Conservation (phyloP, 192 early-diverging fungal genomes). For the Backusella morwellensis region DNA sequence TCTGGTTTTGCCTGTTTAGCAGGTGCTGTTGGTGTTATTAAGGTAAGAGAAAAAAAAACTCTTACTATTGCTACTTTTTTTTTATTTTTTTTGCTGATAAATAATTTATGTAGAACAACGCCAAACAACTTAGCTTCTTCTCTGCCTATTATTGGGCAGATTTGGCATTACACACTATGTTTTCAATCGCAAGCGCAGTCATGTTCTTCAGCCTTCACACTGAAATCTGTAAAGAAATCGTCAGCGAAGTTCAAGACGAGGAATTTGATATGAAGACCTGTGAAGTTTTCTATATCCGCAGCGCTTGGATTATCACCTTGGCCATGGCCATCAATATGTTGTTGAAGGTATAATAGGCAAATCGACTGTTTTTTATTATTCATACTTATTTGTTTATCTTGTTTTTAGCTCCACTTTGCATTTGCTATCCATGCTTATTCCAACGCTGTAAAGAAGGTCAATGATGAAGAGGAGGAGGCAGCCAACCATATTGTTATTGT, state of each 20-base stretch:
- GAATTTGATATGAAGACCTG: slow-evolving; percentile 26
- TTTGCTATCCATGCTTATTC: slow-evolving; percentile 28
- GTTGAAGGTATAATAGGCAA: slow-evolving; percentile 20
- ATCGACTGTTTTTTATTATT: not conserved
- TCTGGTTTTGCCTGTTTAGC: slow-evolving; percentile 29
- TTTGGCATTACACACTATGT: slow-evolving; percentile 23
- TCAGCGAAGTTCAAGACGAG: slow-evolving; percentile 13
- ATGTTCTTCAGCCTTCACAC: slow-evolving; percentile 22
- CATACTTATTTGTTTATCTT: not conserved
- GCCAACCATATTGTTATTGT: slow-evolving; percentile 14
- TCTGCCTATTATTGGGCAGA: slow-evolving; percentile 29
- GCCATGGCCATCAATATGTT: slow-evolving; percentile 29
- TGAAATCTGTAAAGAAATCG: slow-evolving; percentile 27
- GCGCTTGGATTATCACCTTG: slow-evolving; percentile 22
- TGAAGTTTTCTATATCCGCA: slow-evolving; percentile 25
- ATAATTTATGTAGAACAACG: slow-evolving; percentile 16
- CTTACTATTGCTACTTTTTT: not conserved
- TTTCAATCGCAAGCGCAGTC: slow-evolving; percentile 26
- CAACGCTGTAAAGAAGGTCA: slow-evolving; percentile 9
- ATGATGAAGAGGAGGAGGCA: not conserved
- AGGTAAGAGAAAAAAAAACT: slow-evolving; percentile 7
- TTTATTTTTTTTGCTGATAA: not conserved
- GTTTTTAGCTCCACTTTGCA: slow-evolving; percentile 28
- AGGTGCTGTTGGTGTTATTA: slow-evolving; percentile 28
- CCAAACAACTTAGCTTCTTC: slow-evolving; percentile 25